phyloP scores from a whole-genome alignment of 352 stramenopile genomes.

The Lagenidium sp. region DNA sequence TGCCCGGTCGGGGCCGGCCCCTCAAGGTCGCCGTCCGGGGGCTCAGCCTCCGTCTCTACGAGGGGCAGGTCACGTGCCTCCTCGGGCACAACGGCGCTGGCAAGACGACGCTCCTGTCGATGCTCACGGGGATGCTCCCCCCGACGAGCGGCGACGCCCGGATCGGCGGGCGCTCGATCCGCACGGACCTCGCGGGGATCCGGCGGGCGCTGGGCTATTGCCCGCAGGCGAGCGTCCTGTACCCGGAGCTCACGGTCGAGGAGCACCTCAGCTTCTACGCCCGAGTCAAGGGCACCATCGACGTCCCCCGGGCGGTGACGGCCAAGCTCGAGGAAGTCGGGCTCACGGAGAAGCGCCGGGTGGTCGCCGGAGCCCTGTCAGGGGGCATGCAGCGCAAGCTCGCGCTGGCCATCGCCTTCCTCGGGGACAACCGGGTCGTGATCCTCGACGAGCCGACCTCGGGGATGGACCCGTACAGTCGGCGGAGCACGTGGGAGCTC shows the following conservation, averaged over 20 bases:
- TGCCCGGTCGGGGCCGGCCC: constrained; percentile 31
- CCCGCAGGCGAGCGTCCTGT: constrained; percentile 96
- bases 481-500: constrained; percentile 80
- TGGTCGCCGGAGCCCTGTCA: constrained; percentile 43
- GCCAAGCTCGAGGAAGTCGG: constrained; percentile 86
- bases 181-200: constrained; percentile 77
- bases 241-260: constrained; percentile 90
- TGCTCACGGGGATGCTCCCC: constrained; percentile 66
- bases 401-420: constrained; percentile 63
- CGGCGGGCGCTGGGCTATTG: constrained; percentile 93
- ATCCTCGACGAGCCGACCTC: constrained; percentile 89
- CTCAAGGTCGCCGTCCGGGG: constrained; percentile 85
- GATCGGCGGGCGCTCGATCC: constrained; percentile 45
- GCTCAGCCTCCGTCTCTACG: constrained; percentile 83
- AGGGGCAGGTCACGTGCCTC: constrained; percentile 92
- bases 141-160: constrained; percentile 46
- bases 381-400: constrained; percentile 79
- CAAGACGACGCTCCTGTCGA: constrained; percentile 84
- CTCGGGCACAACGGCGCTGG: constrained; percentile 94
- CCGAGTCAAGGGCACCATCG: constrained; percentile 79
- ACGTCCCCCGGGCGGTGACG: constrained; percentile 13
- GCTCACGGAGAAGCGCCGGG: constrained; percentile 79
- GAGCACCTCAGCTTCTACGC: constrained; percentile 96
- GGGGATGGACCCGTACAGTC: constrained; percentile 91
- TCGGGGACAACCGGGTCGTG: constrained; percentile 65